Base-by-base conservation (phyloP, 1,284 basidiomycete genomes). In the Cutaneotrichosporon cavernicola region DNA sequence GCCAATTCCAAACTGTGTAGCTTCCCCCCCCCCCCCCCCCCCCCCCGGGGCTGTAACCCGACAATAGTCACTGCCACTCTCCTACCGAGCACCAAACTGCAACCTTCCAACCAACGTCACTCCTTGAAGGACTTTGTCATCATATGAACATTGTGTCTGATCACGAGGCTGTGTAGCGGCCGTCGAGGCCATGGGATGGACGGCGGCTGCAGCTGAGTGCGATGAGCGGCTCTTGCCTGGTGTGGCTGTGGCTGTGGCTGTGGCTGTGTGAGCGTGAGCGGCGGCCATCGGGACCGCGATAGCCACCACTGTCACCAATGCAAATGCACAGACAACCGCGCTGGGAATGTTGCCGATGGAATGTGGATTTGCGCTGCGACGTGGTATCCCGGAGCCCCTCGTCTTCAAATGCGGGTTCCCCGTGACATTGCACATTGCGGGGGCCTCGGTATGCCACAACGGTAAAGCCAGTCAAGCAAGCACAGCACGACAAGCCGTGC, bases 71-170 rank as follows among this genome's bases (percentile, higher is more conserved):
- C 49, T 51, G 49, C 6, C 22, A 8, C 49, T 22, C 3, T n/a
- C 16, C n/a, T 46, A 46, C 18, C 18, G n/a, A 46, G 43, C 43
- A 46, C 49, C 26, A 30, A 13, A 26, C 30, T 51, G 49, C 49
- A 30, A 34, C 51, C 51, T 18, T 21, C 30, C 30, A 13, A 34
- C 26, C 51, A 7, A 7, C 51, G 51, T 34, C 51, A 53, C 51
- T 53, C 51, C 31, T 53, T 53, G 31, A 53, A 18, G 51, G 31
- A 32, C 31, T 34, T 32, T 53, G 51, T 4, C 16, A 32, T 10
- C 31, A 18, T 10, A 53, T 53, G 51, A 53, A 53, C 51, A 53
- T 18, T 49, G 49, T 51, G 22, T 51, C 26, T 11, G 21, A 51
- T 31, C 6, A 2, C 9, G 18, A 18, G 46, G 46, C 46, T 47